phyloP scores from a whole-genome alignment of 176 grass and related monocot genomes.

The Secale cereale region DNA sequence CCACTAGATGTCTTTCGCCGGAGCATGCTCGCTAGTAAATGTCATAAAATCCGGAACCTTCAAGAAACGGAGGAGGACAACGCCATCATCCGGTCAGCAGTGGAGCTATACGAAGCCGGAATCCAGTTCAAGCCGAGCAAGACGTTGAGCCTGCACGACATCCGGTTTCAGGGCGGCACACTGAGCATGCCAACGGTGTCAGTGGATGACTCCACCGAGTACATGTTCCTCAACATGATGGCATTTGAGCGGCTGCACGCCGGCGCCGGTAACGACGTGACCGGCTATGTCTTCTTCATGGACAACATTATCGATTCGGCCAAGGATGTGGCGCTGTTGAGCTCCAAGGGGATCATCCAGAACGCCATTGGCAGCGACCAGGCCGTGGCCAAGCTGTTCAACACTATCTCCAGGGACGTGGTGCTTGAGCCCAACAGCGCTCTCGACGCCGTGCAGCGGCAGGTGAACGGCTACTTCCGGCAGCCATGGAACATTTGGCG shows the following conservation, averaged over 20 bases:
- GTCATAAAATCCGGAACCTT: not conserved
- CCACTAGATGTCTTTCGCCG: conserved; percentile 46
- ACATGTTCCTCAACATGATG: conserved; percentile 85
- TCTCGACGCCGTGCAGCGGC: not conserved
- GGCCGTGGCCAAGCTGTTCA: not conserved
- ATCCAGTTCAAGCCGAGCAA: conserved; percentile 40
- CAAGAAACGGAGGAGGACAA: not conserved
- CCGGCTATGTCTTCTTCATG: conserved; percentile 14
- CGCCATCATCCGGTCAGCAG: conserved; percentile 50
- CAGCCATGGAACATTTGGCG: not conserved
- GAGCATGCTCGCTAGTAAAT: conserved; percentile 27
- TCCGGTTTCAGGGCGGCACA: not conserved
- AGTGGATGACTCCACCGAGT: conserved; percentile 85
- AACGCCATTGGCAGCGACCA: not conserved
- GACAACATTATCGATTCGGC: not conserved
- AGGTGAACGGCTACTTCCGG: not conserved
- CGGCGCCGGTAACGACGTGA: conserved; percentile 69
- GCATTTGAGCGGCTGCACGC: conserved; percentile 81
- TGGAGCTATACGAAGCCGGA: conserved; percentile 52
- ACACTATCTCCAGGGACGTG: not conserved
- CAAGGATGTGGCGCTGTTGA: not conserved
- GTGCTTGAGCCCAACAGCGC: not conserved
- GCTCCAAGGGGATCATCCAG: not conserved
- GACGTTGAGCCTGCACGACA: not conserved
- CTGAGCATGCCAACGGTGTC: conserved; percentile 50